A percentile compares a stretch with the other conserved stretches of the same genome.
These are phyloP conservation scores for Globisporangium abappressorium DNA, from an alignment of 352 stramenopile species.

Conservation along the genomic window DNA sequence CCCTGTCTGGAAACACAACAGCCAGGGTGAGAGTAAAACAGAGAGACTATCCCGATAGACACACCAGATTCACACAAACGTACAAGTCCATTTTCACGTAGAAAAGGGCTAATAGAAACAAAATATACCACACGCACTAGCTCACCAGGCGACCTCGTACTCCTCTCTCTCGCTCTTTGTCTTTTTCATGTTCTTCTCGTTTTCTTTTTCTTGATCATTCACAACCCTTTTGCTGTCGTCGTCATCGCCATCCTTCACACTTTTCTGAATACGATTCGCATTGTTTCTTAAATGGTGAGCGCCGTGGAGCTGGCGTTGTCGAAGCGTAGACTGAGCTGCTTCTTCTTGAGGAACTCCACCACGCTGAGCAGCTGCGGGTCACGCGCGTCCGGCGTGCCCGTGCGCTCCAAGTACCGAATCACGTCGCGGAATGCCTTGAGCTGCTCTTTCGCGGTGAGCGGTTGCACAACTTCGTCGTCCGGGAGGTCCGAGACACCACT, in stretches of 20 bases:
- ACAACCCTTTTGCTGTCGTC: neutral
- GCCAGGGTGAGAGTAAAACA: neutral
- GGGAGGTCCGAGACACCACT: conserved; percentile 20
- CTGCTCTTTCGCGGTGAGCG: conserved; percentile 70
- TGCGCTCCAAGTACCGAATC: conserved; percentile 83
- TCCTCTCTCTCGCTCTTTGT: neutral
- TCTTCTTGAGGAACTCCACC: conserved; percentile 87
- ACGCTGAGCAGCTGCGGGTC: conserved; percentile 74
- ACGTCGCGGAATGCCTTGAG: conserved; percentile 85
- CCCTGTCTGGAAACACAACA: conserved; percentile 11
- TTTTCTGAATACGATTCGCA: neutral
- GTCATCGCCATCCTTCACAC: neutral
- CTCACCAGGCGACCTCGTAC: neutral
- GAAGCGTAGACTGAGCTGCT: conserved; percentile 83
- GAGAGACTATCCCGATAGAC: too few relatives aligned
- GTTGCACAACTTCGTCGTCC: conserved; percentile 41
- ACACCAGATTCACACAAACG: conserved; percentile 4
- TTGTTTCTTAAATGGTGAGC: conserved; percentile 65
- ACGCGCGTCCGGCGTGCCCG: conserved; percentile 53
- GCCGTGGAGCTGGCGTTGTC: conserved; percentile 82
- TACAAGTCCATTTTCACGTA: conserved; percentile 6
- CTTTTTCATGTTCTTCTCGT: neutral
- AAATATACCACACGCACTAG: neutral
- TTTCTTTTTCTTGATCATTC: neutral
- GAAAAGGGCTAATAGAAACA: neutral